Conservation (phyloP, 805 yeast species). For the Sugiyamaella chiloensis region DNA sequence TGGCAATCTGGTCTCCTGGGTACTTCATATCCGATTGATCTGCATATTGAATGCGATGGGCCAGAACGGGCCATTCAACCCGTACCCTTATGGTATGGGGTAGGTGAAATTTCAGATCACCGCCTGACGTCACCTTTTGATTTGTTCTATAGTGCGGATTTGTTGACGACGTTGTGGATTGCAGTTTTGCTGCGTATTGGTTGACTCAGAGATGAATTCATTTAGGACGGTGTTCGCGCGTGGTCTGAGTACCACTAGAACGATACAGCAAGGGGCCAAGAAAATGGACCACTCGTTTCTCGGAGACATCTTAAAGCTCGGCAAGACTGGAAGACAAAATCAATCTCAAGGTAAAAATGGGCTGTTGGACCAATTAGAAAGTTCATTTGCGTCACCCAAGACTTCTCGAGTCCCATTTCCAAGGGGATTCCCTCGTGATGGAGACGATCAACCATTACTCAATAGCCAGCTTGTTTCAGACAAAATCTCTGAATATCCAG, state of each 20-base stretch:
- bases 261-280: background rate
- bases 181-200: no score
- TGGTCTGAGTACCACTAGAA: background rate
- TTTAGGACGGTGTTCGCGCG: no score
- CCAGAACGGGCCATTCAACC: no score
- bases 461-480: slow-evolving; percentile 14
- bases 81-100: no score
- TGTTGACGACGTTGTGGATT: no score
- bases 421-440: background rate
- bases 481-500: slow-evolving; percentile 12
- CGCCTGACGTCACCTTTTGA: no score
- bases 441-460: slow-evolving; percentile 6
- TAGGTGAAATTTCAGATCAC: no score
- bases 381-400: background rate
- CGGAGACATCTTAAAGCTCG: background rate
- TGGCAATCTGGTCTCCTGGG: no score
- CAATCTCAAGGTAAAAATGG: background rate
- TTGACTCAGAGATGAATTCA: no score
- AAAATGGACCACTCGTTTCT: slow-evolving; percentile 2
- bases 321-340: background rate
- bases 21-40: no score
- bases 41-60: no score
- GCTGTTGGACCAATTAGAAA: slow-evolving; percentile 1
- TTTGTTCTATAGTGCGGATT: no score
- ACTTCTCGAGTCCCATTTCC: background rate